Conservation (phyloP, 2,329 filamentous ascomycete genomes). For the Chaetomium sp. region DNA sequence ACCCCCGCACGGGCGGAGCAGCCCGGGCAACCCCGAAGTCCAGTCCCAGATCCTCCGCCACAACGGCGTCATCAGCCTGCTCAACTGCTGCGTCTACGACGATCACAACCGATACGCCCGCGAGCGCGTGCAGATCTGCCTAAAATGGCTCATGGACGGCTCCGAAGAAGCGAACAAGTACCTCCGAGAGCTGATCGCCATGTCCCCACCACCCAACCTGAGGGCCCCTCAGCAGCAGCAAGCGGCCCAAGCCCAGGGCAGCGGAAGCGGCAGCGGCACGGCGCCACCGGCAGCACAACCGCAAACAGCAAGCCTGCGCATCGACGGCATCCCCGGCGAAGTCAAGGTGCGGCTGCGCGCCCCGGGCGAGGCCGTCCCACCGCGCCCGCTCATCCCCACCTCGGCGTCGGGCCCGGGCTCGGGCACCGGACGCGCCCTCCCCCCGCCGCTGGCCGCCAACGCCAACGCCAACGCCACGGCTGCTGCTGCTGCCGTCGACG, state of each 20-base stretch:
- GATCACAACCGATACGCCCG: constrained; percentile 93
- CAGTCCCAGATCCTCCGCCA: constrained; percentile 85
- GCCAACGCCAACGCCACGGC: background rate
- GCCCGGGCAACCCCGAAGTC: constrained; percentile 70
- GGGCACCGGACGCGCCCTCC: background rate
- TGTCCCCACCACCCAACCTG: constrained; percentile 44
- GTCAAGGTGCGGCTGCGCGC: constrained; percentile 56
- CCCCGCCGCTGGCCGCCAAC: background rate
- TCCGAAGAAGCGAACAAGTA: constrained; percentile 73
- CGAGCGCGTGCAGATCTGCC: constrained; percentile 83
- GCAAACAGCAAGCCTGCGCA: constrained; percentile 46
- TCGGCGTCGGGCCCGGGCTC: constrained; percentile 1
- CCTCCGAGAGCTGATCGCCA: constrained; percentile 60
- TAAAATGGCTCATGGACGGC: constrained; percentile 80
- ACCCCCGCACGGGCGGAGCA: constrained; percentile 66
- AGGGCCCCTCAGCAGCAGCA: constrained; percentile 1
- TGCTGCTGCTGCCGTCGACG: too few species aligned
- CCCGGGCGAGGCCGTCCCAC: constrained; percentile 11
- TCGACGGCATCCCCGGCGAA: constrained; percentile 60
- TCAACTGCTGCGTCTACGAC: constrained; percentile 89
- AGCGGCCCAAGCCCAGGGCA: background rate
- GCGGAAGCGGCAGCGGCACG: constrained; percentile 9
- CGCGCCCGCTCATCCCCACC: background rate
- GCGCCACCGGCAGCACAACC: constrained; percentile 23
- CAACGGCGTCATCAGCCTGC: constrained; percentile 81